Percentiles rank a stretch among this genome's conserved stretches.
Evolutionary conservation across 129 eudicot genomes (phyloP).

Genomic region (Deinandra increscens): DNA sequence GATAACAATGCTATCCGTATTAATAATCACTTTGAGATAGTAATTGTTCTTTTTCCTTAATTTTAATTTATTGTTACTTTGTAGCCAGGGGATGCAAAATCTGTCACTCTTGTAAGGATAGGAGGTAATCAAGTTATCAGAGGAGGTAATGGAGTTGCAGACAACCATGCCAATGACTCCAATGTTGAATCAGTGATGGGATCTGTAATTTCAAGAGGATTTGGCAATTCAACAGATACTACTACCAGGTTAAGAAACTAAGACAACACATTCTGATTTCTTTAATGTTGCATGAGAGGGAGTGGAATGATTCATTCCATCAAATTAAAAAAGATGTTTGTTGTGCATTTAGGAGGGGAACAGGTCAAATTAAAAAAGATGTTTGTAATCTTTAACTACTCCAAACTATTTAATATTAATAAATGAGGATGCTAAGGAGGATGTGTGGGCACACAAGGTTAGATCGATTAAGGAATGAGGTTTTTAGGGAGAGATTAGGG

Average conservation of each 20-base stretch:
- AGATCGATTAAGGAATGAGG: too few species aligned
- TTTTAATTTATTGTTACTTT: conserved; percentile 17
- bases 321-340: background rate
- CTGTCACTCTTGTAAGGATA: conserved; percentile 71
- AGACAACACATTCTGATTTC: conserved; percentile 4
- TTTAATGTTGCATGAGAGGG: conserved; percentile 4
- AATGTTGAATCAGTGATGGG: conserved; percentile 47
- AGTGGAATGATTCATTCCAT: conserved; percentile 9
- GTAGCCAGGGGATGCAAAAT: conserved; percentile 92
- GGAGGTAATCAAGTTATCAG: conserved; percentile 73
- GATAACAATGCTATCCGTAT: background rate
- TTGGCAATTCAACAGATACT: conserved; percentile 53
- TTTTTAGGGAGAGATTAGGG: too few species aligned
- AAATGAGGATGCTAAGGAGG: too few species aligned
- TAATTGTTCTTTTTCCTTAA: background rate
- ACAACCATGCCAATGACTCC: conserved; percentile 58
- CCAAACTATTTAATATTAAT: background rate
- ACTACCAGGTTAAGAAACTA: conserved; percentile 44
- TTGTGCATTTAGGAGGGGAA: conserved; percentile 2
- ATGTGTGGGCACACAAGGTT: too few species aligned
- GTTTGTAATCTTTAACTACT: background rate
- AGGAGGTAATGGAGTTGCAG: conserved; percentile 86
- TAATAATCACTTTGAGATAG: background rate
- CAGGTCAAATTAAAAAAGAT: background rate
- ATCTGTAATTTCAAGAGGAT: conserved; percentile 45